Evolutionary conservation across 306 rosid genomes (phyloP).

Genomic region (Pterocarpus santalinus): DNA sequence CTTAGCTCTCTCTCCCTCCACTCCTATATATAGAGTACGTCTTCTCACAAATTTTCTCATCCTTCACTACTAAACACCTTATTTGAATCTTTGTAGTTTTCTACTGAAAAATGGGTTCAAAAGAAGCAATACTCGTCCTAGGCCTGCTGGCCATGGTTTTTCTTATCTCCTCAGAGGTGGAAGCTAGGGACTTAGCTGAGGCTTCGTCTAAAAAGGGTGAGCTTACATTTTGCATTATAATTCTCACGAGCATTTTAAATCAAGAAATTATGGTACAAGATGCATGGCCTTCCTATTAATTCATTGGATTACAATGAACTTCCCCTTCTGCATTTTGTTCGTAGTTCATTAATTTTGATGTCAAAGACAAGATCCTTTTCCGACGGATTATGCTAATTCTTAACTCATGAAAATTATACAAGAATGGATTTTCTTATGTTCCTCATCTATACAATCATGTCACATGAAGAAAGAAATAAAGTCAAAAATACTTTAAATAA

Average conservation of each 20-base stretch:
- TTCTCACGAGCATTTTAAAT: not conserved
- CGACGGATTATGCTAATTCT: too few relatives aligned
- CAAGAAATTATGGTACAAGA: too few relatives aligned
- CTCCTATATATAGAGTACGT: conserved; percentile 40
- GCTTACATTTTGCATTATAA: not conserved
- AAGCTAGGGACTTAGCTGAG: conserved; percentile 48
- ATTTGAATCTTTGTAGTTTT: not conserved
- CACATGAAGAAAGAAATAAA: too few relatives aligned
- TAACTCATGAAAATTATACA: too few relatives aligned
- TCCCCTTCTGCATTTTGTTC: too few relatives aligned
- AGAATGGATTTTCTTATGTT: too few relatives aligned
- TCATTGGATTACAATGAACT: too few relatives aligned
- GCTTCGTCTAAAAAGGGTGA: conserved; percentile 46
- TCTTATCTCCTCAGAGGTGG: conserved; percentile 39
- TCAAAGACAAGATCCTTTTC: too few relatives aligned
- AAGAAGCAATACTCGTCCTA: conserved; percentile 38
- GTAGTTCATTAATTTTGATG: too few relatives aligned
- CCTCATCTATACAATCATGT: too few relatives aligned
- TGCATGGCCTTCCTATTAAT: too few relatives aligned
- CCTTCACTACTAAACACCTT: not conserved
- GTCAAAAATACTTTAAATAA: too few relatives aligned
- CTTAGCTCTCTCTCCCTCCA: not conserved
- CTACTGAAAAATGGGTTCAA: conserved; percentile 55
- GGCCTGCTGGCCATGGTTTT: conserved; percentile 55
- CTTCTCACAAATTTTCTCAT: not conserved